Conservation (phyloP, 176 grass and related monocot species). For the Eragrostis curvula region DNA sequence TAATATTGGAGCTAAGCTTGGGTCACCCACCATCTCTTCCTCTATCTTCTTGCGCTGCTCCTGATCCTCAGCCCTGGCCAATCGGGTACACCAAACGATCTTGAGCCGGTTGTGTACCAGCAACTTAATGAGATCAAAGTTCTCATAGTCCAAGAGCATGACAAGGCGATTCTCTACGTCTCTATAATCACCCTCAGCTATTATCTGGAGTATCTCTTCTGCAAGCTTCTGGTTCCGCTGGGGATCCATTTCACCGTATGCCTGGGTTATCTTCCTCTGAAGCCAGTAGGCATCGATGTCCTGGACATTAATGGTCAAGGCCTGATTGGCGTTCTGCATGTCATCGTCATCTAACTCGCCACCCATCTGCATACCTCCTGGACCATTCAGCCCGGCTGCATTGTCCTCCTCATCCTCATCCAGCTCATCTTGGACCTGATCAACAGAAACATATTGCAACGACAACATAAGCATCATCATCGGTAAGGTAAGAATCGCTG, state of each 20-base stretch:
- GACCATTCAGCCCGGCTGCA: conserved; percentile 50
- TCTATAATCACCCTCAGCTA: conserved; percentile 79
- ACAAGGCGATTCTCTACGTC: conserved; percentile 88
- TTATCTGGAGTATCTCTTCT: conserved; percentile 87
- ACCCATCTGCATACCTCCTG: conserved; percentile 87
- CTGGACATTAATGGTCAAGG: conserved; percentile 78
- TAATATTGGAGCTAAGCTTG: conserved; percentile 63
- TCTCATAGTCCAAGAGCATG: conserved; percentile 88
- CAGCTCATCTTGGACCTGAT: conserved; percentile 92
- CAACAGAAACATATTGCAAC: not conserved
- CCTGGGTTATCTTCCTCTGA: conserved; percentile 90
- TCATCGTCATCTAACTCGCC: conserved; percentile 77
- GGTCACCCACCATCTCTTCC: conserved; percentile 76
- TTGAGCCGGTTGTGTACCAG: conserved; percentile 81
- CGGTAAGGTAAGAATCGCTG: not conserved
- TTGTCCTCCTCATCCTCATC: conserved; percentile 82
- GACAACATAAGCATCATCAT: not conserved
- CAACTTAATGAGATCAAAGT: conserved; percentile 93
- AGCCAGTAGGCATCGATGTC: conserved; percentile 99
- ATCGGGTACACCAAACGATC: conserved; percentile 96
- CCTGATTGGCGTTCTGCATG: conserved; percentile 68
- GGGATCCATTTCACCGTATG: conserved; percentile 83
- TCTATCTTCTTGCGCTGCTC: conserved; percentile 83
- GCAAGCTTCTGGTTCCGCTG: conserved; percentile 87
- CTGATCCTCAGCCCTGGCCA: conserved; percentile 89